Evolutionary conservation across 2,329 filamentous ascomycete species (phyloP).

Genomic region (Alternaria brassicae): DNA sequence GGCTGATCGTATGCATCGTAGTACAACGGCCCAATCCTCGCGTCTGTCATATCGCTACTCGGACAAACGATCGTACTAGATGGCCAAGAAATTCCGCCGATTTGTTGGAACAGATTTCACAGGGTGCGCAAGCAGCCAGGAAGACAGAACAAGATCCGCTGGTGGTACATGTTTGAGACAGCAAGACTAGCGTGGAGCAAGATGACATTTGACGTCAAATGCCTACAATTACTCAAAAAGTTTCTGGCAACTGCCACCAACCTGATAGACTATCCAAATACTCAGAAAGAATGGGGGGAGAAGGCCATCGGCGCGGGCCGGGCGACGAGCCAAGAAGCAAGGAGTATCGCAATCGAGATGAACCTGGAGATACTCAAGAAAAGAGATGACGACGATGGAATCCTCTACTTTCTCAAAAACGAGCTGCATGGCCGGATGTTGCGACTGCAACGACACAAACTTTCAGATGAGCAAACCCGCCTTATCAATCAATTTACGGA

Average conservation of each 20-base stretch:
- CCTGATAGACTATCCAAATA: neutral
- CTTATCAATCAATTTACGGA: neutral
- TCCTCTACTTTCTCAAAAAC: conserved; percentile 1
- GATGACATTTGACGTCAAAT: conserved; percentile 15
- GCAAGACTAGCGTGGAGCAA: conserved; percentile 25
- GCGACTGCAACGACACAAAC: neutral
- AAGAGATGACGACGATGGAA: neutral
- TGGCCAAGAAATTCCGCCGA: neutral
- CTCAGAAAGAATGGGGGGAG: neutral
- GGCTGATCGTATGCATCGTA: neutral
- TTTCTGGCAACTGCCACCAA: neutral
- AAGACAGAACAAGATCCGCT: neutral
- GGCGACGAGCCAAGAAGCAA: neutral
- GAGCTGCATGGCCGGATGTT: neutral
- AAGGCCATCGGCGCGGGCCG: neutral
- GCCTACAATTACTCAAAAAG: conserved; percentile 4
- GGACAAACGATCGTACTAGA: neutral
- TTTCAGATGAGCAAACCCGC: conserved; percentile 1
- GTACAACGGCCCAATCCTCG: conserved; percentile 30
- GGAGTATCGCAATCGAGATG: conserved; percentile 5
- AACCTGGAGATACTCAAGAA: conserved; percentile 1
- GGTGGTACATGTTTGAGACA: conserved; percentile 34
- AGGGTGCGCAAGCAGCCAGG: neutral
- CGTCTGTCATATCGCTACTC: conserved; percentile 10
- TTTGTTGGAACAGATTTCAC: neutral